These are phyloP conservation scores for Hydnomerulius pinastri DNA, from an alignment of 768 basidiomycete genomes.

Conservation along the genomic window DNA sequence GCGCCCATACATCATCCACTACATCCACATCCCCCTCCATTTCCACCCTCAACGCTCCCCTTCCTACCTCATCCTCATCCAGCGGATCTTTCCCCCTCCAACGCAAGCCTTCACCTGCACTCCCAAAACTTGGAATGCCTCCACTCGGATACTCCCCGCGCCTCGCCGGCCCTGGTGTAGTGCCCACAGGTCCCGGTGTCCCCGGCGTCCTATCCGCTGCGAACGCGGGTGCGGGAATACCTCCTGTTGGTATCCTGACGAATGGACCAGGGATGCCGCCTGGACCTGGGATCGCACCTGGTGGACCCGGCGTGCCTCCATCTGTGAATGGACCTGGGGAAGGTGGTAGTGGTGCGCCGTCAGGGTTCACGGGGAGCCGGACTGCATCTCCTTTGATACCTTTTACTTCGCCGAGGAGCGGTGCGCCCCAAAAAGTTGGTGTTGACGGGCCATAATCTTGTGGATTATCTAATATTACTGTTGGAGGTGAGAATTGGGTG, in stretches of 20 bases:
- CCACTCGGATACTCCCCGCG: slow-evolving; percentile 30
- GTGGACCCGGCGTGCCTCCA: slow-evolving; percentile 1
- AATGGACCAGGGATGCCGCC: slow-evolving; percentile 31
- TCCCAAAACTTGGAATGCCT: slow-evolving; percentile 30
- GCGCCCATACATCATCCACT: slow-evolving; percentile 26
- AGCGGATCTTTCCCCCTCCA: slow-evolving; percentile 19
- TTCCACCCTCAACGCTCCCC: slow-evolving; percentile 14
- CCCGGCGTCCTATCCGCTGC: slow-evolving; percentile 24
- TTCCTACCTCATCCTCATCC: slow-evolving; percentile 17
- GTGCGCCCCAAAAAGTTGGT: slow-evolving; percentile 19
- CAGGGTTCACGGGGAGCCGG: slow-evolving; percentile 16
- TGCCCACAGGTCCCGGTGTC: slow-evolving; percentile 28
- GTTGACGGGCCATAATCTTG: slow-evolving; percentile 24
- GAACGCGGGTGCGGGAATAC: slow-evolving; percentile 20
- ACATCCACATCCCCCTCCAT: slow-evolving; percentile 20
- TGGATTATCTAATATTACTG: no score
- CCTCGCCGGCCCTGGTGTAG: slow-evolving; percentile 31
- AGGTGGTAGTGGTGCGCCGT: neutral
- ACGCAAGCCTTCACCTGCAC: slow-evolving; percentile 28
- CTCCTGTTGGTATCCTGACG: slow-evolving; percentile 26
- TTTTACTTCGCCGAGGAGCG: slow-evolving; percentile 13
- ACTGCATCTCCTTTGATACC: slow-evolving; percentile 26
- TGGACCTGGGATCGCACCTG: slow-evolving; percentile 29
- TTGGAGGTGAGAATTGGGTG: no score
- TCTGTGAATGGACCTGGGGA: slow-evolving; percentile 9